phyloP scores from a whole-genome alignment of 179 eudicot genomes.

The Silene noctiflora region DNA sequence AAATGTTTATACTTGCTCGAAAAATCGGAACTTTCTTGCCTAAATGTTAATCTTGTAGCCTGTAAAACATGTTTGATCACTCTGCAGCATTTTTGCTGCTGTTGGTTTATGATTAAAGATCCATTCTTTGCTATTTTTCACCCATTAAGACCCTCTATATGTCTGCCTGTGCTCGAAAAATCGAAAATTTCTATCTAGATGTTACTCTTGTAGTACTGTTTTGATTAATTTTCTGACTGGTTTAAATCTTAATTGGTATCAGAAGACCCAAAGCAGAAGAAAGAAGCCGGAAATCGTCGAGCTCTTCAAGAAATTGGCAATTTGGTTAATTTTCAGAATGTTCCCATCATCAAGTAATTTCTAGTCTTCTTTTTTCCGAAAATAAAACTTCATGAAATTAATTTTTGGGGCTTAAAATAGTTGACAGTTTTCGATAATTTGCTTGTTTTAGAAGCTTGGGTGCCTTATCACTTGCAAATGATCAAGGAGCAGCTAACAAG shows the following conservation, averaged over 20 bases:
- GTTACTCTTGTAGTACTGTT: background rate
- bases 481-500: slow-evolving; percentile 29
- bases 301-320: slow-evolving; percentile 49
- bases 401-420: background rate
- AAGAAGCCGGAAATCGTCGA: slow-evolving; percentile 39
- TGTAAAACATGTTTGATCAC: background rate
- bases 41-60: background rate
- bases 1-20: background rate
- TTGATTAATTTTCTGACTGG: background rate
- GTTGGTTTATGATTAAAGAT: background rate
- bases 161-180: background rate
- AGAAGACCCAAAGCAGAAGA: slow-evolving; percentile 42
- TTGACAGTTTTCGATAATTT: background rate
- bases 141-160: background rate
- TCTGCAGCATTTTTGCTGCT: background rate
- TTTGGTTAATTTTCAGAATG: slow-evolving; percentile 32
- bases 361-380: background rate
- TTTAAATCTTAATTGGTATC: background rate
- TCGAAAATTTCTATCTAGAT: background rate
- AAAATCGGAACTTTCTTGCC: background rate
- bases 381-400: background rate
- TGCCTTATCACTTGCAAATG: slow-evolving; percentile 36
- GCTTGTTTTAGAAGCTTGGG: slow-evolving; percentile 31
- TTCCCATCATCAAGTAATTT: slow-evolving; percentile 43
- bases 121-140: background rate